A percentile compares a stretch with the other conserved stretches of the same genome.
Evolutionary conservation across 2,329 filamentous ascomycete genomes (phyloP).

Genomic region (Allantophomopsis cytisporea): DNA sequence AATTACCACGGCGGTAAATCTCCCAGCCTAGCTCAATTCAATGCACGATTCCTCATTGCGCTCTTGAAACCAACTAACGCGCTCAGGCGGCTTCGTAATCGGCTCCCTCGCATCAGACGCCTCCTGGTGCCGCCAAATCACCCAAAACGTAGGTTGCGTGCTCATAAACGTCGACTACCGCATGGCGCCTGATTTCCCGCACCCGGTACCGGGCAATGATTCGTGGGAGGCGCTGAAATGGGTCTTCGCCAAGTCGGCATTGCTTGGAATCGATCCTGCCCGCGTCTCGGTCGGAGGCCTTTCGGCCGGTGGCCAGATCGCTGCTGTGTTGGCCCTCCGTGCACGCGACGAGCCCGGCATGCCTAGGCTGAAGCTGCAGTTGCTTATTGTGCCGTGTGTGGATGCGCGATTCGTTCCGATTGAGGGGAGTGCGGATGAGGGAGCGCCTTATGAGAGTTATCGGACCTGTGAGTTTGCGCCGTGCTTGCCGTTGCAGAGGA

Average conservation of each 20-base stretch:
- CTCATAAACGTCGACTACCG: slow-evolving; percentile 26
- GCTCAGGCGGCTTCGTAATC: slow-evolving; percentile 9
- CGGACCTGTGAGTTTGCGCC: slow-evolving; percentile 19
- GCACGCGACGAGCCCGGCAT: slow-evolving; percentile 9
- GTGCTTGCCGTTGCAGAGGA: slow-evolving; percentile 18
- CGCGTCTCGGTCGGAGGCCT: slow-evolving; percentile 8
- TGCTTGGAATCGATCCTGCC: slow-evolving; percentile 5
- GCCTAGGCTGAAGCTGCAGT: slow-evolving; percentile 18
- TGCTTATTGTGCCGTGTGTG: slow-evolving; percentile 21
- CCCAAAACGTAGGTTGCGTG: slow-evolving; percentile 6
- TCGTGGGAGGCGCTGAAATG: slow-evolving; percentile 29
- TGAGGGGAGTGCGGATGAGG: slow-evolving; percentile 14
- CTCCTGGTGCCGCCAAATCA: slow-evolving; percentile 9
- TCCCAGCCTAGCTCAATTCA: not conserved
- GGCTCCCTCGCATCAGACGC: slow-evolving; percentile 8
- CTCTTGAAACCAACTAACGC: not conserved
- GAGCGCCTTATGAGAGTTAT: slow-evolving; percentile 19
- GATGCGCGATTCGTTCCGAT: slow-evolving; percentile 20
- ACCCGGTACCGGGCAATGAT: slow-evolving; percentile 28
- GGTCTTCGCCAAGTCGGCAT: slow-evolving; percentile 9
- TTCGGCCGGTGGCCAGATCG: slow-evolving; percentile 8
- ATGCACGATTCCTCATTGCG: not conserved
- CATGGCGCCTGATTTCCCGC: slow-evolving; percentile 29
- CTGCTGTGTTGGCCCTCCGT: slow-evolving; percentile 7
- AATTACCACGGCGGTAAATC: slow-evolving; percentile 6